phyloP scores from a whole-genome alignment of 352 stramenopile species.

The Globisporangium mamillatum region DNA sequence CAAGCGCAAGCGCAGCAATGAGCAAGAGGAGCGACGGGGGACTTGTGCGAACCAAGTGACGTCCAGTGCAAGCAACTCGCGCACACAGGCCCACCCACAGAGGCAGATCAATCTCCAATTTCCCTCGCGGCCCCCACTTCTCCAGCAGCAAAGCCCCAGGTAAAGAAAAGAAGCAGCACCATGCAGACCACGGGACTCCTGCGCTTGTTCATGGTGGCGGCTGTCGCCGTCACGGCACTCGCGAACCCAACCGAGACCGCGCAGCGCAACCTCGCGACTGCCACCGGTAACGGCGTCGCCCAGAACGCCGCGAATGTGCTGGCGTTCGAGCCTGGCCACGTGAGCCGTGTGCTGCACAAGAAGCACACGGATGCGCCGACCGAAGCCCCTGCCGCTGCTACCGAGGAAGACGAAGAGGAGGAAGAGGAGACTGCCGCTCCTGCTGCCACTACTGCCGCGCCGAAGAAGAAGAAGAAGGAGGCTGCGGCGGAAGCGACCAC shows the following conservation, averaged over 20 bases:
- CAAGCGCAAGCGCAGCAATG: background rate
- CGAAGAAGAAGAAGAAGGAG: slow-evolving; percentile 36
- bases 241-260: slow-evolving; percentile 21
- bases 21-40: slow-evolving; percentile 8
- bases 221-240: slow-evolving; percentile 40
- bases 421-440: slow-evolving; percentile 3
- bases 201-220: slow-evolving; percentile 47
- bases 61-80: slow-evolving; percentile 16
- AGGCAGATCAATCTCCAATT: slow-evolving; percentile 54
- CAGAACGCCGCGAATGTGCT: slow-evolving; percentile 12
- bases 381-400: slow-evolving; percentile 16
- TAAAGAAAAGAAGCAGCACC: slow-evolving; percentile 7
- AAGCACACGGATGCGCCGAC: slow-evolving; percentile 10
- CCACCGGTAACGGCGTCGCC: slow-evolving; percentile 17
- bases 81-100: background rate
- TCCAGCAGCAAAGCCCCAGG: slow-evolving; percentile 17
- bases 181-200: slow-evolving; percentile 64
- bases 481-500: slow-evolving; percentile 10
- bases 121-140: slow-evolving; percentile 16
- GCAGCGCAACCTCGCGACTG: slow-evolving; percentile 18
- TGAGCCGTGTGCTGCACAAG: slow-evolving; percentile 35
- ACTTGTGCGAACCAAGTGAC: slow-evolving; percentile 8
- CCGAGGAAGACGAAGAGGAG: slow-evolving; percentile 18
- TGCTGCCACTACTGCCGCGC: slow-evolving; percentile 6
- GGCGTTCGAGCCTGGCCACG: slow-evolving; percentile 23